Evolutionary conservation across 2,329 filamentous ascomycete species (phyloP).

Genomic region (Sarocladium strictum): DNA sequence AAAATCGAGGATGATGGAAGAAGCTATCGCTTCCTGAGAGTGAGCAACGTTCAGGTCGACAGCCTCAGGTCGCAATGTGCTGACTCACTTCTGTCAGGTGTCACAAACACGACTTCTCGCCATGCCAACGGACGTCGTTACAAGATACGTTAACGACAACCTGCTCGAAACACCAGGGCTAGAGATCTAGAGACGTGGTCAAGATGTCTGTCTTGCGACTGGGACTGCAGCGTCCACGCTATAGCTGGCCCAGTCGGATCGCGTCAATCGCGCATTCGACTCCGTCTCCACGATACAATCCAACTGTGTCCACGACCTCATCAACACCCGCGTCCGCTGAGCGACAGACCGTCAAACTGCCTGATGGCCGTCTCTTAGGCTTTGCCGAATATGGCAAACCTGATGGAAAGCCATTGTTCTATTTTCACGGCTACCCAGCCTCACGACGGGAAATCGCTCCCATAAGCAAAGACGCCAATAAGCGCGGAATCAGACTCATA

Average conservation of each 20-base stretch:
- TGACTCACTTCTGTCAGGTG: background rate
- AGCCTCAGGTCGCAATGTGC: background rate
- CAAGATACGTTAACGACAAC: too few relatives aligned
- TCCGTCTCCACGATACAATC: background rate
- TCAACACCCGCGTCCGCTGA: background rate
- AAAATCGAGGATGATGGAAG: too few relatives aligned
- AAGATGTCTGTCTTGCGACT: too few relatives aligned
- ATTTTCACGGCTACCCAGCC: slow-evolving; percentile 36
- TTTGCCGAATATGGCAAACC: slow-evolving; percentile 32
- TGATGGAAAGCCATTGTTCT: slow-evolving; percentile 27
- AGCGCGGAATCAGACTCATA: slow-evolving; percentile 26
- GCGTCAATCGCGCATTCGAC: background rate
- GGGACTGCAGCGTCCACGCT: background rate
- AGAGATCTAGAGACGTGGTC: too few relatives aligned
- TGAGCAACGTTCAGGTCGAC: too few relatives aligned
- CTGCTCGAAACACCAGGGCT: too few relatives aligned
- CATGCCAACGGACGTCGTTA: background rate
- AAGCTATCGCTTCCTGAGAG: too few relatives aligned
- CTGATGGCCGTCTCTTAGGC: slow-evolving; percentile 33
- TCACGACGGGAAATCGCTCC: slow-evolving; percentile 31
- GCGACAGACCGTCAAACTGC: slow-evolving; percentile 26
- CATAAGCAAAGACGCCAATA: slow-evolving; percentile 19
- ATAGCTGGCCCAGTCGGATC: background rate
- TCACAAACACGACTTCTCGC: background rate
- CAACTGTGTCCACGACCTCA: background rate